A percentile compares a stretch with the other conserved stretches of the same genome.
phyloP scores from a whole-genome alignment of 164 flowering plant species.

The Protea cynaroides region DNA sequence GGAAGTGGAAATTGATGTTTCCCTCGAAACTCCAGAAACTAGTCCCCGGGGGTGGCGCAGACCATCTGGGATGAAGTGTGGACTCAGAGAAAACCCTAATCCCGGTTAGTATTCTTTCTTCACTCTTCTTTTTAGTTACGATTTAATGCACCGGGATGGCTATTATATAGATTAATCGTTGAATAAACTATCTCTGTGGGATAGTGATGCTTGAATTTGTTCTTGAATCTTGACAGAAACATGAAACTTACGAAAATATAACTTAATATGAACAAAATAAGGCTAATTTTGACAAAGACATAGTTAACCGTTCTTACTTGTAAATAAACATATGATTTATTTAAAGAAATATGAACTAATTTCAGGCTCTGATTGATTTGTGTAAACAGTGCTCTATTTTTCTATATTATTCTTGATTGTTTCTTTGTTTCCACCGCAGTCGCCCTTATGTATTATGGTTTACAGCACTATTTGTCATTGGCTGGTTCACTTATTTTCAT shows the following conservation, averaged over 20 bases:
- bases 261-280: too few relatives aligned
- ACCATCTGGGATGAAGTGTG: constrained; percentile 41
- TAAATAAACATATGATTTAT: too few relatives aligned
- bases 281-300: too few relatives aligned
- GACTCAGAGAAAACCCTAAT: constrained; percentile 72
- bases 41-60: constrained; percentile 27
- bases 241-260: too few relatives aligned
- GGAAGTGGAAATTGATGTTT: constrained; percentile 28
- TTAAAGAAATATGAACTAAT: too few relatives aligned
- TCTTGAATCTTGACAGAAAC: too few relatives aligned
- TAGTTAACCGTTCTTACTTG: too few relatives aligned
- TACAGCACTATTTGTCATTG: constrained; percentile 83
- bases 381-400: neutral
- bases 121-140: too few relatives aligned
- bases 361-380: constrained; percentile 1
- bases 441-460: constrained; percentile 51
- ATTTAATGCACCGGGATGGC: too few relatives aligned
- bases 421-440: constrained; percentile 43
- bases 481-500: constrained; percentile 84
- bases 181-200: too few relatives aligned
- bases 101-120: constrained; percentile 54
- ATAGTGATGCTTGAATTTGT: too few relatives aligned
- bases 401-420: constrained; percentile 9
- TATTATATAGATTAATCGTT: neutral
- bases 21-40: constrained; percentile 37